A percentile compares a stretch with the other conserved stretches of the same genome.
Evolutionary conservation across 2,329 filamentous ascomycete species (phyloP).

Genomic region (Aureobasidium subglaciale): DNA sequence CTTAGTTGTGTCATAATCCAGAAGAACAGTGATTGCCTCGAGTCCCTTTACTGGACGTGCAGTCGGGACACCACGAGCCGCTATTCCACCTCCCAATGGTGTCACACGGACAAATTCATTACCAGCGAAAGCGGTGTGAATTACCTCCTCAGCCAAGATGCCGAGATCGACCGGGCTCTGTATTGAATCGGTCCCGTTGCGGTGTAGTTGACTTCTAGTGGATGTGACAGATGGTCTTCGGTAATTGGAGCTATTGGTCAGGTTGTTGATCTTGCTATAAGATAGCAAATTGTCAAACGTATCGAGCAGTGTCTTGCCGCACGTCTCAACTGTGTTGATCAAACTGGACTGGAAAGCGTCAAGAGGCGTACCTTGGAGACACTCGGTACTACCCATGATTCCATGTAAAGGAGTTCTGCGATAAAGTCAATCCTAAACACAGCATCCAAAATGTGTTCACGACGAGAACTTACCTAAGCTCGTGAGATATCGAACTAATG

Average conservation of each 20-base stretch:
- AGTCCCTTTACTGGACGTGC: background rate
- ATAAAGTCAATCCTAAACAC: background rate
- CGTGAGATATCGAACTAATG: constrained; percentile 11
- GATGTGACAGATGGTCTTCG: background rate
- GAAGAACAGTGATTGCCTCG: background rate
- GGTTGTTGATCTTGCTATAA: constrained; percentile 35
- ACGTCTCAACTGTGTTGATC: constrained; percentile 35
- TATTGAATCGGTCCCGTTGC: background rate
- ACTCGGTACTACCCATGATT: constrained; percentile 40
- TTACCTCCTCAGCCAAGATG: constrained; percentile 47
- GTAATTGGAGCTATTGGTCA: constrained; percentile 11
- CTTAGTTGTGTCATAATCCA: constrained; percentile 21
- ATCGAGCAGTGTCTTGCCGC: constrained; percentile 31
- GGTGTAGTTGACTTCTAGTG: background rate
- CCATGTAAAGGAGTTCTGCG: constrained; percentile 24
- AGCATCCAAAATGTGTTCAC: background rate
- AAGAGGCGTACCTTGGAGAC: constrained; percentile 37
- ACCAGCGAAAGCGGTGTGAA: constrained; percentile 40
- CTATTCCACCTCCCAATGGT: constrained; percentile 25
- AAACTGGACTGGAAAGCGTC: constrained; percentile 37
- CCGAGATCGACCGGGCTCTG: constrained; percentile 33
- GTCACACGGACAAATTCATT: constrained; percentile 17
- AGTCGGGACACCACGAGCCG: background rate
- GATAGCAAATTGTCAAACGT: constrained; percentile 32
- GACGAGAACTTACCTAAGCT: background rate